Conservation (phyloP, 2,329 filamentous ascomycete genomes). For the Ascochyta fabae region DNA sequence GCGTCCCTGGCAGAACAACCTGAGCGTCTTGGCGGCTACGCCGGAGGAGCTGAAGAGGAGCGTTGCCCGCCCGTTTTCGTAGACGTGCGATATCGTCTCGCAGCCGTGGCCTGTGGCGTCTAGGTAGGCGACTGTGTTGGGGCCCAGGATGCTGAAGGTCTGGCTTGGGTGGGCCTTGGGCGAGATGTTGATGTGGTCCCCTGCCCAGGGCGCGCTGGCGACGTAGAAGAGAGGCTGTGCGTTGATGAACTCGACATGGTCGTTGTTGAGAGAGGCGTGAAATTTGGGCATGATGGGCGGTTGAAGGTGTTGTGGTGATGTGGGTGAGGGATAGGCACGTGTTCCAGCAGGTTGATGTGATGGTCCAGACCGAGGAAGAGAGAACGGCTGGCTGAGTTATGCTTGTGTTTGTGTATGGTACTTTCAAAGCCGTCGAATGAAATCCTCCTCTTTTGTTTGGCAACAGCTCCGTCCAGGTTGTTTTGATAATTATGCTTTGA, state of each 20-base stretch:
- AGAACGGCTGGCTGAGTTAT: background rate
- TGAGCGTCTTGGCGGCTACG: constrained; percentile 64
- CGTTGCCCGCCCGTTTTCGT: constrained; percentile 78
- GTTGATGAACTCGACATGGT: constrained; percentile 69
- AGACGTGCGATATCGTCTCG: constrained; percentile 77
- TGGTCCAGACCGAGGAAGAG: background rate
- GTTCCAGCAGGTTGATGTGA: background rate
- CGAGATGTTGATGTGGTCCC: constrained; percentile 75
- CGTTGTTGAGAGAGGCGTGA: constrained; percentile 60
- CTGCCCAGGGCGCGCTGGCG: constrained; percentile 72
- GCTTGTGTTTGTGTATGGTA: background rate
- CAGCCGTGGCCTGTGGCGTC: constrained; percentile 77
- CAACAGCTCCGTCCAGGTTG: background rate
- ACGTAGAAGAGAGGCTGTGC: constrained; percentile 77
- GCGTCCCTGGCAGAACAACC: constrained; percentile 66
- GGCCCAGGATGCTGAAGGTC: constrained; percentile 67
- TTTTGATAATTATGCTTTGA: constrained; percentile 1
- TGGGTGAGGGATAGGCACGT: background rate
- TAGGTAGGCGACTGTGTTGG: constrained; percentile 70
- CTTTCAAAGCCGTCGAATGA: background rate
- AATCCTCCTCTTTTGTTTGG: background rate
- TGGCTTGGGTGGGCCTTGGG: constrained; percentile 72
- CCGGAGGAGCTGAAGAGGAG: constrained; percentile 76
- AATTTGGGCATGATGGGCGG: constrained; percentile 63
- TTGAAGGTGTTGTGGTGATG: background rate